Evolutionary conservation across 495 filamentous ascomycete species (phyloP).

Genomic region (Geopyxis carbonaria): DNA sequence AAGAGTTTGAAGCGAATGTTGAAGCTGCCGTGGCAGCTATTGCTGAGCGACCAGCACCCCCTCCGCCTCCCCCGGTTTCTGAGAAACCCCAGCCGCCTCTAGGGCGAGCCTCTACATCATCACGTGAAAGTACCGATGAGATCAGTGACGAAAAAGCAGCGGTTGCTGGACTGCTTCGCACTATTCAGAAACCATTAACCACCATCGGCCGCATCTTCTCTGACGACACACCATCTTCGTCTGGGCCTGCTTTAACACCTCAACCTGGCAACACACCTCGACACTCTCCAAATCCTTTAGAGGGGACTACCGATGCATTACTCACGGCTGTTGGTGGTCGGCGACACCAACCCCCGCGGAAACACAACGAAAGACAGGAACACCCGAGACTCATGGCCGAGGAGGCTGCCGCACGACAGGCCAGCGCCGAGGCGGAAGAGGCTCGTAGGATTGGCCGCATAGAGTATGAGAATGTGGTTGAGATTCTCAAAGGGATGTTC

Average conservation of each 20-base stretch:
- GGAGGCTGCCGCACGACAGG: slow-evolving; percentile 85
- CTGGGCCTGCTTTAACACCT: slow-evolving; percentile 39
- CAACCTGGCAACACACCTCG: slow-evolving; percentile 41
- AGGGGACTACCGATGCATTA: slow-evolving; percentile 18
- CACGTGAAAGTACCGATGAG: slow-evolving; percentile 11
- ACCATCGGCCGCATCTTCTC: slow-evolving; percentile 97
- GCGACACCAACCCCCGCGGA: slow-evolving; percentile 24
- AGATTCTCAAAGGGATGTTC: slow-evolving; percentile 30
- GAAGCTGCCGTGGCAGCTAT: slow-evolving; percentile 94
- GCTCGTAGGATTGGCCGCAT: slow-evolving; percentile 65
- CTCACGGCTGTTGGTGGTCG: slow-evolving; percentile 22
- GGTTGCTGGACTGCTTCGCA: slow-evolving; percentile 69
- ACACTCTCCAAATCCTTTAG: slow-evolving; percentile 31
- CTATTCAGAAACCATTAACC: slow-evolving; percentile 79
- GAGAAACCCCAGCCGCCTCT: slow-evolving; percentile 24
- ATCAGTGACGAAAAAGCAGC: slow-evolving; percentile 49
- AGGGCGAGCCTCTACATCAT: slow-evolving; percentile 12
- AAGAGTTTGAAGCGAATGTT: slow-evolving; percentile 88
- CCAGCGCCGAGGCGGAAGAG: slow-evolving; percentile 80
- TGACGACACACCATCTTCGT: slow-evolving; percentile 41
- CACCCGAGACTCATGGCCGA: slow-evolving; percentile 42
- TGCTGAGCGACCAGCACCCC: slow-evolving; percentile 48
- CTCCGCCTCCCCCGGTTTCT: slow-evolving; percentile 32
- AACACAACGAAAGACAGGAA: slow-evolving; percentile 32
- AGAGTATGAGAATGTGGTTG: slow-evolving; percentile 81